Percentiles rank a stretch among this genome's conserved stretches.
Evolutionary conservation across 2,329 filamentous ascomycete genomes (phyloP).

Genomic region (Neonectria neomacrospora): DNA sequence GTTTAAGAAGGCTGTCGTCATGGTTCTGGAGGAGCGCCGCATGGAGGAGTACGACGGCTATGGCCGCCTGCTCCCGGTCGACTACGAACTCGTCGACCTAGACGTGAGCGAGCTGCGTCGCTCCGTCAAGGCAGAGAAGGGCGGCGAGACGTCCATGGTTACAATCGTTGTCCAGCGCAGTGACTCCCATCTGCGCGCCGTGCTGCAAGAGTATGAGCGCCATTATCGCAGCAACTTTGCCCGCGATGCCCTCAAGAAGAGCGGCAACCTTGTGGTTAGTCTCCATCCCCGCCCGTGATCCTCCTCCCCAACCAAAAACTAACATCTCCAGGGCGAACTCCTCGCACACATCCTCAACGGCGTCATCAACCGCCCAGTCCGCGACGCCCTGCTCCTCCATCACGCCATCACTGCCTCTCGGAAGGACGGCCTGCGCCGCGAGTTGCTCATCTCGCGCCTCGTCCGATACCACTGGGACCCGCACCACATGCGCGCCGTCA

Average conservation of each 20-base stretch:
- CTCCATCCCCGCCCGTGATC: background rate
- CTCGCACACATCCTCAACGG: constrained; percentile 96
- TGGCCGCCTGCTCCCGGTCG: constrained; percentile 67
- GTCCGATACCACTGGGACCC: constrained; percentile 95
- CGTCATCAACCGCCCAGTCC: constrained; percentile 93
- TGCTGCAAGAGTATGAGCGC: constrained; percentile 80
- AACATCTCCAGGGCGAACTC: constrained; percentile 78
- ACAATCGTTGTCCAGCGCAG: constrained; percentile 83
- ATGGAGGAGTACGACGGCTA: constrained; percentile 83
- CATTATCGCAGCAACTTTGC: constrained; percentile 85
- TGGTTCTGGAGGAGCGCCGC: constrained; percentile 82
- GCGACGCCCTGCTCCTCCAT: constrained; percentile 89
- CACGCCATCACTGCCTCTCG: constrained; percentile 84
- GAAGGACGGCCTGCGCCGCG: constrained; percentile 78
- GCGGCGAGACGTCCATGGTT: constrained; percentile 90
- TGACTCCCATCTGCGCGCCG: constrained; percentile 83
- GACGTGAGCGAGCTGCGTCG: constrained; percentile 79
- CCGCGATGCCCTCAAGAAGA: constrained; percentile 86
- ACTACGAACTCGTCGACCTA: constrained; percentile 70
- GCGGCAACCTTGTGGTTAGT: constrained; percentile 90
- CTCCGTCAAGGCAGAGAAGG: constrained; percentile 77
- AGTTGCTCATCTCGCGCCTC: constrained; percentile 87
- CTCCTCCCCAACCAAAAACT: background rate
- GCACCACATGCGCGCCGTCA: constrained; percentile 81
- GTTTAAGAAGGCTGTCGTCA: constrained; percentile 87